phyloP scores from a whole-genome alignment of 768 basidiomycete genomes.

The Neoboletus brunneissimus region DNA sequence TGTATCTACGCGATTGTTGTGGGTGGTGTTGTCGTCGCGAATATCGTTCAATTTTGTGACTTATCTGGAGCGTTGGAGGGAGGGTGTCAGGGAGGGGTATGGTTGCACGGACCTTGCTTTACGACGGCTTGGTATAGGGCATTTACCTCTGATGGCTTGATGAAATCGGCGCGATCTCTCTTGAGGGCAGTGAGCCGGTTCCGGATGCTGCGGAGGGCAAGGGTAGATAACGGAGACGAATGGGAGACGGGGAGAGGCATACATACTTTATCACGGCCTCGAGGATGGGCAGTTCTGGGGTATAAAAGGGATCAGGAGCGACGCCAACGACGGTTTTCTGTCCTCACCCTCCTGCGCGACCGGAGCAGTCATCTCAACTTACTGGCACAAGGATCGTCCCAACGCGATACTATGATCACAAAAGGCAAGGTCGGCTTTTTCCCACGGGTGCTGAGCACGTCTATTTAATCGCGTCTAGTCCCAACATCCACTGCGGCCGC shows the following conservation, averaged over 20 bases:
- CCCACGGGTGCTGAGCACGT: conserved; percentile 31
- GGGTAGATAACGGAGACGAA: conserved; percentile 19
- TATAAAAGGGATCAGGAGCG: conserved; percentile 21
- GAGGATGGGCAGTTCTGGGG: conserved; percentile 84
- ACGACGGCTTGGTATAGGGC: conserved; percentile 89
- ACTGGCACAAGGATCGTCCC: background rate
- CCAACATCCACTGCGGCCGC: conserved; percentile 8
- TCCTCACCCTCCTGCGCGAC: conserved; percentile 78
- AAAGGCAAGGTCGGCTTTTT: conserved; percentile 31
- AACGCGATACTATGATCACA: conserved; percentile 26
- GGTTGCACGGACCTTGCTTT: conserved; percentile 70
- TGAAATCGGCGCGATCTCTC: conserved; percentile 89
- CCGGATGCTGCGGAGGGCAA: conserved; percentile 63
- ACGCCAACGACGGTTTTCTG: background rate
- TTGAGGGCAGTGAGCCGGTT: conserved; percentile 93
- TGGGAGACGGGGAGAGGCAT: conserved; percentile 13
- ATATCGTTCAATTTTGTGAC: conserved; percentile 92
- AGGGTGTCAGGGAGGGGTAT: background rate
- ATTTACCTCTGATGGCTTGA: conserved; percentile 91
- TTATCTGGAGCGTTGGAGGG: conserved; percentile 30
- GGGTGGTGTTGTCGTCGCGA: conserved; percentile 69
- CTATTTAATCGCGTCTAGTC: conserved; percentile 25
- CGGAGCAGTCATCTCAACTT: conserved; percentile 62
- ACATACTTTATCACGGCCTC: conserved; percentile 87
- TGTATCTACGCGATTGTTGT: conserved; percentile 91